Evolutionary conservation across 768 basidiomycete genomes (phyloP), one percentile per base, ranked within the genome.

Genomic region (Tricholomella constricta): DNA sequence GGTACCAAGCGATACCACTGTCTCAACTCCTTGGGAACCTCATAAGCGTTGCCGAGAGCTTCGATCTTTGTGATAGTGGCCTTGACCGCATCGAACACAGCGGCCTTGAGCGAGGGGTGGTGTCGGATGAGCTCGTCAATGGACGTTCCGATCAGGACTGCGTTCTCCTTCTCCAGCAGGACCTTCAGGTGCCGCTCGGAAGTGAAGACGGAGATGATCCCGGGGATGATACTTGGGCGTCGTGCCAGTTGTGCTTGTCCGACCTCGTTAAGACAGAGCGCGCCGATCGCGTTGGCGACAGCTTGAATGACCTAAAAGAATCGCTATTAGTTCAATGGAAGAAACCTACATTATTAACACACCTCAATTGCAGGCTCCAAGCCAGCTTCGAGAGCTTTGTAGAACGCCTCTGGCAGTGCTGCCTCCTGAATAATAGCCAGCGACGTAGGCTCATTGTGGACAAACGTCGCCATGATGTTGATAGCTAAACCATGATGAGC

Each of bases 361-460:
- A 92, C 94, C 73, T 99, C 96, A 38, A 93, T 88, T 0, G 90
- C 84, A 6, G 92, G 84, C 58, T 96, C 94, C 36, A 96, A 78
- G 3, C 88, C 91, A 31, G 77, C 75, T 71, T 96, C 93, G 38
- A 99, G 83, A 3, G 89, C 82, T 51, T 81, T 80, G 71, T 94
- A 98, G 62, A 99, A 93, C 0, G 85, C 80, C 62, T 94, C 90
- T 0, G 97, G 97, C 3, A 99, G 70, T 5, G 88, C 85, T 23
- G 85, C 81, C 69, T 99, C 97, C 70, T 99, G 97, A 19, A 99
- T 89, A 48, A 96, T 87, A 2, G 84, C 76, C 51, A 99, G 74
- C 14, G 93, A 97, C 0, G 95, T 98, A 6, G 97, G 97, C 68
- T 99, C 97, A 59, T 98, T 99, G 76, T 99, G 96, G 8, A 98